phyloP scores from a whole-genome alignment of 306 rosid genomes.

The Lablab purpureus region DNA sequence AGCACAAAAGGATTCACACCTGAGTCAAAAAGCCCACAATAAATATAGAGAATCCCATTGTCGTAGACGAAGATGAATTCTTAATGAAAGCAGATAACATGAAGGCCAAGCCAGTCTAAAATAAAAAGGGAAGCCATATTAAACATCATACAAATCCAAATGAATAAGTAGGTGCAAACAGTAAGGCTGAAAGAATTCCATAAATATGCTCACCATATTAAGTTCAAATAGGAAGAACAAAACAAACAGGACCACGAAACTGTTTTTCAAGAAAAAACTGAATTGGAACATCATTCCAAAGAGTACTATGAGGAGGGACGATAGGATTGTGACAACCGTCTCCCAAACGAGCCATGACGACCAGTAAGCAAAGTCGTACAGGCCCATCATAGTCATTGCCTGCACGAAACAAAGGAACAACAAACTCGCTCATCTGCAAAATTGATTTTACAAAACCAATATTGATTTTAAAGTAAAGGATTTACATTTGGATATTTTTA shows the following conservation, averaged over 20 bases:
- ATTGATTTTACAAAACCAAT: neutral
- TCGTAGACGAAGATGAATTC: conserved; percentile 85
- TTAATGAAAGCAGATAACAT: conserved; percentile 83
- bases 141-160: conserved; percentile 5
- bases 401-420: conserved; percentile 45
- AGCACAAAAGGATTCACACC: conserved; percentile 62
- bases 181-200: conserved; percentile 11
- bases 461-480: neutral
- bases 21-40: conserved; percentile 81
- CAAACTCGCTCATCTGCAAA: neutral
- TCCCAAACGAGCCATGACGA: conserved; percentile 95
- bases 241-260: conserved; percentile 62
- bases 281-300: conserved; percentile 91
- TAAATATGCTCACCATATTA: conserved; percentile 71
- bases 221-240: conserved; percentile 90
- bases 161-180: conserved; percentile 13
- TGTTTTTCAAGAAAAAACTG: conserved; percentile 77
- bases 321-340: conserved; percentile 61
- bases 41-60: conserved; percentile 70
- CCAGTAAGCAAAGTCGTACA: conserved; percentile 92
- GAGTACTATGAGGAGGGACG: conserved; percentile 81
- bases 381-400: conserved; percentile 97
- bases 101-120: conserved; percentile 85
- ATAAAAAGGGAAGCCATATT: conserved; percentile 27
- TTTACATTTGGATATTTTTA: neutral